These are phyloP conservation scores for Phaeosphaeriaceae sp. DNA, from an alignment of 2,329 filamentous ascomycete species.

Conservation along the genomic window DNA sequence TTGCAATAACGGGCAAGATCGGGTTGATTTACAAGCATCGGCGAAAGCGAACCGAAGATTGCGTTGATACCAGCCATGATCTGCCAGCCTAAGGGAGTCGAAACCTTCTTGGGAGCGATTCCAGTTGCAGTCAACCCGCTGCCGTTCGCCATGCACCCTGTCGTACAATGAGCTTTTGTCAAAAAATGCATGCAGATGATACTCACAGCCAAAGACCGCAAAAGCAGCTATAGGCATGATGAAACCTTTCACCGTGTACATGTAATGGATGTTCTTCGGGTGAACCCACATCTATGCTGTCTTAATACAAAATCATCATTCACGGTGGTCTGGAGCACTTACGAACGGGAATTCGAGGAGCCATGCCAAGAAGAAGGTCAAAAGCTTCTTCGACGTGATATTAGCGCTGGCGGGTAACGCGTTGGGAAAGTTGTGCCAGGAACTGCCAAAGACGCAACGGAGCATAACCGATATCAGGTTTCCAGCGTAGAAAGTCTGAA, in stretches of 20 bases:
- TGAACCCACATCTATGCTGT: slow-evolving; percentile 35
- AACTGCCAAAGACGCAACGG: slow-evolving; percentile 48
- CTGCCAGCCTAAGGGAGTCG: slow-evolving; percentile 42
- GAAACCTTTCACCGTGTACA: slow-evolving; percentile 36
- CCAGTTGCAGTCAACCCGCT: slow-evolving; percentile 31
- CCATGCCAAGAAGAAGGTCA: slow-evolving; percentile 43
- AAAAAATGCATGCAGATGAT: not conserved
- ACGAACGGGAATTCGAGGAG: slow-evolving; percentile 40
- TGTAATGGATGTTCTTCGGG: slow-evolving; percentile 36
- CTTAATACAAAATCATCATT: not conserved
- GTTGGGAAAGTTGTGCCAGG: slow-evolving; percentile 45
- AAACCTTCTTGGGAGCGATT: slow-evolving; percentile 16
- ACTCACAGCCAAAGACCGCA: slow-evolving; percentile 41
- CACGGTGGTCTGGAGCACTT: not conserved
- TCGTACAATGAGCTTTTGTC: not conserved
- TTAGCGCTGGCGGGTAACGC: slow-evolving; percentile 34
- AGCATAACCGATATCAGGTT: slow-evolving; percentile 47
- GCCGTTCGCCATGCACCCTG: slow-evolving; percentile 41
- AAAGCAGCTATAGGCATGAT: slow-evolving; percentile 44
- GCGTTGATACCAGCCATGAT: slow-evolving; percentile 53
- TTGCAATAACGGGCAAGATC: slow-evolving; percentile 52
- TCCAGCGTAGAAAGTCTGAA: slow-evolving; percentile 31
- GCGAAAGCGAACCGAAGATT: slow-evolving; percentile 51
- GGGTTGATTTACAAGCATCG: slow-evolving; percentile 52
- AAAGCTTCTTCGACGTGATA: slow-evolving; percentile 41